Evolutionary conservation across 148 eudicot genomes (phyloP), one percentile per base, ranked within the genome.

Genomic region (Mesembryanthemum crystallinum): DNA sequence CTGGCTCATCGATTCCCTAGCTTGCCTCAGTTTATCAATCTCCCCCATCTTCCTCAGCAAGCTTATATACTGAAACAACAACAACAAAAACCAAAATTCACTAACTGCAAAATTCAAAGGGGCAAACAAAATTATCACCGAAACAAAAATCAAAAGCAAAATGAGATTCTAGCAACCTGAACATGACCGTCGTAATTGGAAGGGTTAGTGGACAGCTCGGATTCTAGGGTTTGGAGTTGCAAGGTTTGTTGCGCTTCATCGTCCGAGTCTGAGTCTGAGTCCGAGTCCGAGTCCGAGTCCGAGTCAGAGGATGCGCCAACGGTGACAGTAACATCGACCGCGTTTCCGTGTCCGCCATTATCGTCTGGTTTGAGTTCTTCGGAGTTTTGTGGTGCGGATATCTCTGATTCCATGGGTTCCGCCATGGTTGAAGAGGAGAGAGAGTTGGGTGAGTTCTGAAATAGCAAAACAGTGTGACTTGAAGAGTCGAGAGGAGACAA

Each of bases 21-120:
- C 98, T 69, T 79, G 75, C 37, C 91, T 83, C 12, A 95, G 91
- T 84, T 95, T 95, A 71, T 92, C 96, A 76, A 92, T 73, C 23
- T 95, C 97, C 47, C 99, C 97, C 76, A 82, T 76, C 78, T 91
- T 95, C 88, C 99, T 89, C 83, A 92, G 62, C 70, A 83, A 80
- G 24, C 79, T 87, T 32, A 95, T 89, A 74, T 87, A 95, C 98
- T 94, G 29, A 27, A 72, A 6, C 75, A 70, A 1, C 5, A 43
- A 25, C 79, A 64, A 58, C 73, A 1, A 7, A 61, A 73, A 25
- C 47, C 49, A 45, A 63, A 12, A 25, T 18, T 25, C 43, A n/a
- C 17, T 14, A 14, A 78, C 1, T 18, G 25, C 51, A 72, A 65
- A 27, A 32, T 49, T n/a, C 4, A 57, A 8, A 6, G n/a, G 3